These are phyloP conservation scores for Aspergillus steynii DNA, from an alignment of 495 filamentous ascomycete species.

Conservation along the genomic window DNA sequence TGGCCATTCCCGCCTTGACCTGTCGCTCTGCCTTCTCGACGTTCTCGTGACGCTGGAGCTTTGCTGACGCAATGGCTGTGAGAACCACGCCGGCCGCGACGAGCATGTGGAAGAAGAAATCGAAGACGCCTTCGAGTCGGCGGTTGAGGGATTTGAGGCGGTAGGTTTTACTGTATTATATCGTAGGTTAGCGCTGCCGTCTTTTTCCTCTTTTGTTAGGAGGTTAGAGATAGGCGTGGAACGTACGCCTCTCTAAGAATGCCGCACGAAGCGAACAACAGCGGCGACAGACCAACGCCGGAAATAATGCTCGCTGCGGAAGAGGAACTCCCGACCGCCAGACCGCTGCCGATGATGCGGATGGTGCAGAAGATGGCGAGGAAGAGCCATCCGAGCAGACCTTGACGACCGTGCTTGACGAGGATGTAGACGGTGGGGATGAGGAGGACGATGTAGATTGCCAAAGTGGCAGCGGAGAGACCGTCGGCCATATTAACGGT, in stretches of 20 bases:
- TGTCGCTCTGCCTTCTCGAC: background rate
- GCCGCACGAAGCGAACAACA: slow-evolving; percentile 38
- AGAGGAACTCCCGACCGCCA: slow-evolving; percentile 28
- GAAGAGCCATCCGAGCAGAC: slow-evolving; percentile 41
- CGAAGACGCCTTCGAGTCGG: slow-evolving; percentile 21
- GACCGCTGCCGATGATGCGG: slow-evolving; percentile 34
- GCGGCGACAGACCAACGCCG: slow-evolving; percentile 44
- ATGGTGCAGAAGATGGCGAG: slow-evolving; percentile 38
- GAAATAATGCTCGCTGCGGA: slow-evolving; percentile 34
- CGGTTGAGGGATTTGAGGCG: background rate
- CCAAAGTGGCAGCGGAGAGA: slow-evolving; percentile 33
- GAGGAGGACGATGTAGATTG: slow-evolving; percentile 35
- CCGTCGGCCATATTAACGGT: slow-evolving; percentile 10
- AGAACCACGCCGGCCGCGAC: background rate
- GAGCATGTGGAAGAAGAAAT: slow-evolving; percentile 20
- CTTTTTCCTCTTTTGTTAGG: too few relatives aligned
- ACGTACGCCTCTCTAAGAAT: slow-evolving; percentile 45
- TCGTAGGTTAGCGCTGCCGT: too few relatives aligned
- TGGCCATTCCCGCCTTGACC: background rate
- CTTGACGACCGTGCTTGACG: slow-evolving; percentile 32
- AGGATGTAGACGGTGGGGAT: slow-evolving; percentile 32
- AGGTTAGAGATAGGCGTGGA: background rate
- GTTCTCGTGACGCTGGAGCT: background rate
- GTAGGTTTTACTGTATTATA: slow-evolving; percentile 3
- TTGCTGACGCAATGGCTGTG: background rate